Percentiles rank a stretch among this genome's conserved stretches.
phyloP scores from a whole-genome alignment of 441 rosid species.

The Pelargonium australe region DNA sequence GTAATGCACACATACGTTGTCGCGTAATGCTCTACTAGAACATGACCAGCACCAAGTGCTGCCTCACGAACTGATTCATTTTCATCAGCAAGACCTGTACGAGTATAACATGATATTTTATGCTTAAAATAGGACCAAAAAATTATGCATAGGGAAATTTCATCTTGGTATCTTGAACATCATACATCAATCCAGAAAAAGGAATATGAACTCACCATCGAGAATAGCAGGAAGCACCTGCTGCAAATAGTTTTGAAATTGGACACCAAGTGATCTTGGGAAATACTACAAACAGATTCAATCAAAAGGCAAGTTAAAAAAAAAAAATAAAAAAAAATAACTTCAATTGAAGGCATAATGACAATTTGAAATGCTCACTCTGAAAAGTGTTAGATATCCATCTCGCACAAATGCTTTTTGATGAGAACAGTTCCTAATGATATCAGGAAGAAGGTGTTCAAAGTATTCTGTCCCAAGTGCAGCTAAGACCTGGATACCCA shows the following conservation, averaged over 20 bases:
- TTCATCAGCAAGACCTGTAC: conserved; percentile 96
- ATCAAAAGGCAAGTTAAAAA: not conserved
- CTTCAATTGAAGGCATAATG: not conserved
- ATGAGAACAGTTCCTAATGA: conserved; percentile 87
- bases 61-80: conserved; percentile 99
- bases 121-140: conserved; percentile 15
- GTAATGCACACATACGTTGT: conserved; percentile 54
- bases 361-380: conserved; percentile 37
- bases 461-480: conserved; percentile 68
- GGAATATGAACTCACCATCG: conserved; percentile 52
- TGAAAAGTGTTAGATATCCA: conserved; percentile 93
- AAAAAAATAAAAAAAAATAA: not conserved
- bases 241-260: conserved; percentile 89
- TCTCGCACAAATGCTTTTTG: conserved; percentile 90
- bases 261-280: conserved; percentile 91
- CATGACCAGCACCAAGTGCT: conserved; percentile 98
- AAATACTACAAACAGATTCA: conserved; percentile 50
- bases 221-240: conserved; percentile 87
- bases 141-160: conserved; percentile 13
- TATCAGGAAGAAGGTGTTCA: conserved; percentile 76
- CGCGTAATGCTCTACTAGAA: conserved; percentile 98
- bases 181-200: conserved; percentile 2
- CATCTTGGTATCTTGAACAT: not conserved
- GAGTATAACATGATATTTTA: conserved; percentile 13
- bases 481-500: conserved; percentile 55